Evolutionary conservation across 2,329 filamentous ascomycete genomes (phyloP).

Genomic region (Fusarium penzigii): DNA sequence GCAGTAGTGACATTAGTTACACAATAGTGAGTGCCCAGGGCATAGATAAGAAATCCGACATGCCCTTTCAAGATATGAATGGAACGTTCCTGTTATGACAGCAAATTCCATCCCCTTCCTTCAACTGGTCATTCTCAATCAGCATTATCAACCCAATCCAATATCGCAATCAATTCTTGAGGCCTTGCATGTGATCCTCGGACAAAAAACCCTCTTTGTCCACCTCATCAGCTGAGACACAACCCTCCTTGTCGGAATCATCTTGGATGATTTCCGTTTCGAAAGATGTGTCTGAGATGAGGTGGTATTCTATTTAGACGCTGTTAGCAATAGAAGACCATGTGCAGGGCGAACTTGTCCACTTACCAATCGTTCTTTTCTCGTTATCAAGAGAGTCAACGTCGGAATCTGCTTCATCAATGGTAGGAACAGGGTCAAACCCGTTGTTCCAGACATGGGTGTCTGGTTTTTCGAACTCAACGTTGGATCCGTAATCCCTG

Average conservation of each 20-base stretch:
- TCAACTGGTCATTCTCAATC: neutral
- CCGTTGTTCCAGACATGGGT: slow-evolving; percentile 20
- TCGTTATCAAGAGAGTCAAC: slow-evolving; percentile 22
- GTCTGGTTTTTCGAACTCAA: slow-evolving; percentile 7
- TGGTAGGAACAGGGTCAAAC: slow-evolving; percentile 30
- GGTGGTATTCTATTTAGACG: slow-evolving; percentile 20
- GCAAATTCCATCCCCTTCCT: neutral
- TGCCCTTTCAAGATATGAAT: neutral
- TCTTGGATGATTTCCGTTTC: slow-evolving; percentile 2
- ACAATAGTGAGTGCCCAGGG: neutral
- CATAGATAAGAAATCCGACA: neutral
- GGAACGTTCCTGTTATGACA: neutral
- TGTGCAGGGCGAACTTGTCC: neutral
- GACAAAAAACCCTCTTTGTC: slow-evolving; percentile 5
- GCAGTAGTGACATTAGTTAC: neutral
- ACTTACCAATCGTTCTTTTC: slow-evolving; percentile 35
- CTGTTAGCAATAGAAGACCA: slow-evolving; percentile 6
- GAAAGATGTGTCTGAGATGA: slow-evolving; percentile 14
- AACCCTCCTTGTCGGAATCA: slow-evolving; percentile 7
- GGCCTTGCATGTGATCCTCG: neutral
- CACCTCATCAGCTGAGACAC: slow-evolving; percentile 12
- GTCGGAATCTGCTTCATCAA: slow-evolving; percentile 37
- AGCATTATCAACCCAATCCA: neutral
- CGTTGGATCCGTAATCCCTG: slow-evolving; percentile 1
- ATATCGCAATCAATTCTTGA: slow-evolving; percentile 7